A percentile compares a stretch with the other conserved stretches of the same genome.
phyloP scores from a whole-genome alignment of 225 moss, liverwort and hornwort genomes.

The Rhytidiadelphus loreus region DNA sequence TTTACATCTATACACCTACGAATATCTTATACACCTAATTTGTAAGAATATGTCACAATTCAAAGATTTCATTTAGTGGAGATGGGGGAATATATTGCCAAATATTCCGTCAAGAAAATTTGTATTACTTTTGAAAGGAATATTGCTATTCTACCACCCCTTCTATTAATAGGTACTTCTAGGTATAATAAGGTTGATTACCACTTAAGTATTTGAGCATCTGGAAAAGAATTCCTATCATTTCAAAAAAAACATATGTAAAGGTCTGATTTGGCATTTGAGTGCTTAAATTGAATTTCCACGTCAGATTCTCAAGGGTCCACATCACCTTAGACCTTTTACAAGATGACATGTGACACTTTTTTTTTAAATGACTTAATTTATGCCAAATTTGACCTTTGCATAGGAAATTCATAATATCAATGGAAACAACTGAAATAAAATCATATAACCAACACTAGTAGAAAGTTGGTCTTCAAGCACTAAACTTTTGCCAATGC shows the following conservation, averaged over 20 bases:
- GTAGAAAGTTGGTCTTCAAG: not conserved
- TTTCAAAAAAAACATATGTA: not conserved
- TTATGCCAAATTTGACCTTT: too few species aligned
- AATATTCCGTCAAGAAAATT: accelerated
- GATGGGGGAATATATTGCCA: not conserved
- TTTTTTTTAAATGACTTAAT: too few species aligned
- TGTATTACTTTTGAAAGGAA: not conserved
- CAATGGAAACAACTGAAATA: too few species aligned
- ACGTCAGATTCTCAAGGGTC: too few species aligned
- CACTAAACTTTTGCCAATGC: not conserved
- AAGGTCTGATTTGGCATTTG: too few species aligned
- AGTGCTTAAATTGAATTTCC: too few species aligned
- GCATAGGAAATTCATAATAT: too few species aligned
- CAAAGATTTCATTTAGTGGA: not conserved
- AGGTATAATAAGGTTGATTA: not conserved
- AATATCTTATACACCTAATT: not conserved
- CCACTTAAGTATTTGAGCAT: not conserved
- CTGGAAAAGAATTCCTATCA: not conserved
- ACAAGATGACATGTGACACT: too few species aligned
- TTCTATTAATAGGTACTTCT: too few species aligned
- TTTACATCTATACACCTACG: not conserved
- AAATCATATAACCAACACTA: too few species aligned
- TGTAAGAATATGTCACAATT: not conserved
- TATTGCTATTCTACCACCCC: accelerated
- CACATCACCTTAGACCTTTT: too few species aligned